Conservation (phyloP, 257 asterid genomes). For the Leptodermis oblonga region DNA sequence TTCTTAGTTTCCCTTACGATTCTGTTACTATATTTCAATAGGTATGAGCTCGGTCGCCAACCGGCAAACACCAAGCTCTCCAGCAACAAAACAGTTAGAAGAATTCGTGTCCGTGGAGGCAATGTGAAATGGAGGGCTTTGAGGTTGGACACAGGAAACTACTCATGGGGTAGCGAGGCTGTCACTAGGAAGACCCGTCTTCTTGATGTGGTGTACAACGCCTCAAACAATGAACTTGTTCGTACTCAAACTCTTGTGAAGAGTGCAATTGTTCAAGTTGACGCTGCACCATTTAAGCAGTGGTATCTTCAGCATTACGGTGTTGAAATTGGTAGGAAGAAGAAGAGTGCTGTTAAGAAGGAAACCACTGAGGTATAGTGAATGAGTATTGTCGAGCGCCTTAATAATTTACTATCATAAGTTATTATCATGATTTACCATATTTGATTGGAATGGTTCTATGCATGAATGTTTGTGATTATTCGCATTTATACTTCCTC, state of each 20-base stretch:
- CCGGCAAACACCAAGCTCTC: conserved; percentile 42
- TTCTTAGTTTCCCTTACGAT: neutral
- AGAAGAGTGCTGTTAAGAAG: conserved; percentile 30
- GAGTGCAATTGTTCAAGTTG: conserved; percentile 40
- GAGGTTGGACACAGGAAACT: conserved; percentile 42
- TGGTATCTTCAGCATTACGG: conserved; percentile 47
- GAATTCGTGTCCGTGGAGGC: conserved; percentile 41
- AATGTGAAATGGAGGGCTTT: conserved; percentile 46
- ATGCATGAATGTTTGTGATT: neutral
- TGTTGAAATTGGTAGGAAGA: conserved; percentile 41
- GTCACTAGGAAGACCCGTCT: conserved; percentile 38
- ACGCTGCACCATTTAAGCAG: conserved; percentile 40
- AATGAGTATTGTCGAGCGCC: too few species aligned
- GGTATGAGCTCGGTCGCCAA: conserved; percentile 47
- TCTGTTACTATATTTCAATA: neutral
- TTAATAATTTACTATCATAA: neutral
- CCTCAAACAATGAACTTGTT: conserved; percentile 41
- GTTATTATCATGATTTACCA: neutral
- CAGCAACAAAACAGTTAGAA: conserved; percentile 34
- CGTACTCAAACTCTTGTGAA: conserved; percentile 42
- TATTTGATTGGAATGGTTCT: too few species aligned
- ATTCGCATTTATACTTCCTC: neutral
- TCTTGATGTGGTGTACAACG: conserved; percentile 39
- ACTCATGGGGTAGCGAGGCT: conserved; percentile 46
- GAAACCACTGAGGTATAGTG: conserved; percentile 29